Evolutionary conservation across 345 rosid genomes (phyloP), one percentile per base, ranked within the genome.

Genomic region (Eucalyptus victrix): DNA sequence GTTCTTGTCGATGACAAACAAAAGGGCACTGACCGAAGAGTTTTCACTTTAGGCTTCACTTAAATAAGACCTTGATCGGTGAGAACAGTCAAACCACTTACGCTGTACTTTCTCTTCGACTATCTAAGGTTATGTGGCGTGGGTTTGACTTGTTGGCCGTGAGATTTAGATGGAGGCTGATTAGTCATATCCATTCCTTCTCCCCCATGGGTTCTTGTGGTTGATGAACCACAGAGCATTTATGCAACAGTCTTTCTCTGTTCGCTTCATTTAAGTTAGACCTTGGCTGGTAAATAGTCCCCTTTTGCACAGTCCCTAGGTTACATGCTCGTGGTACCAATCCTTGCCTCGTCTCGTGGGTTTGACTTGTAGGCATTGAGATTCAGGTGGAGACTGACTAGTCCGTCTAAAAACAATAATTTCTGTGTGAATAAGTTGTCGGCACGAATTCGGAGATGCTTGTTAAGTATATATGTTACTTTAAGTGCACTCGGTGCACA

Each of bases 401-500:
- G 8, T 34, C 5, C 8, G 15, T 72, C 45, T 60, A 6, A 37
- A 11, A 37, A 34, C 3, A 34, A 72, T 10, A 19, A 5, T 69
- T 9, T 1, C 26, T 21, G 13, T 16, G 23, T 67, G 76, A n/a
- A n/a, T 32, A 16, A 14, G 8, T 1, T 7, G 9, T 16, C 12
- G 0, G 1, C 2, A 8, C 5, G 34, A 14, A 2, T 28, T 62
- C 32, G 8, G 34, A 65, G 72, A 69, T 13, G 21, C 42, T 69
- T 9, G 44, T 37, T 69, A 0, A 18, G 26, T 34, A 18, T 69
- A 34, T 44, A 47, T 49, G 11, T 54, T 54, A 54, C 5, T 2
- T 54, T 21, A 21, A 54, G 60, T 54, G 26, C 26, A 1, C 3
- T 23, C 2, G 30, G 13, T 0, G 6, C n/a, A 0, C n/a, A 58